Conservation (phyloP, 495 filamentous ascomycete species). For the Xylaria bambusicola region DNA sequence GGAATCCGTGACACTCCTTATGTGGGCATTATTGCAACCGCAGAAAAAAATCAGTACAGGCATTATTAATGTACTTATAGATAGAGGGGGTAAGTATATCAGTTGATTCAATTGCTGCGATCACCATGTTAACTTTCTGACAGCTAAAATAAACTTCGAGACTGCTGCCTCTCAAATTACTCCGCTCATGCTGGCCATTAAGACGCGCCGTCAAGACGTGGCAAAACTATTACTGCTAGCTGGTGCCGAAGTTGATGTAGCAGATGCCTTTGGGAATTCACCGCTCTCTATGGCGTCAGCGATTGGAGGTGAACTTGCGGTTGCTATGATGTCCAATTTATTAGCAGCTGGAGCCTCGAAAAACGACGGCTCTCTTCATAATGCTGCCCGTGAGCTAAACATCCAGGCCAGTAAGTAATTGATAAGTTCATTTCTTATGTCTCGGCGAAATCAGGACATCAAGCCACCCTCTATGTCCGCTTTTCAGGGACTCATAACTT, state of each 20-base stretch:
- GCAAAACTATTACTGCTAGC: slow-evolving; percentile 45
- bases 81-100: slow-evolving; percentile 37
- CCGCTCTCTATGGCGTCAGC: slow-evolving; percentile 50
- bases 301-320: slow-evolving; percentile 49
- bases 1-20: slow-evolving; percentile 45
- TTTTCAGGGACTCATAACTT: neutral
- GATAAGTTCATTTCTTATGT: neutral
- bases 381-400: slow-evolving; percentile 49
- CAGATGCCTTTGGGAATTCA: slow-evolving; percentile 45
- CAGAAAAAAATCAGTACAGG: slow-evolving; percentile 51
- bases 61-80: slow-evolving; percentile 44
- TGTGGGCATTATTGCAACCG: slow-evolving; percentile 51
- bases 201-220: slow-evolving; percentile 43
- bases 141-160: slow-evolving; percentile 51
- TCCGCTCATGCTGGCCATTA: slow-evolving; percentile 51
- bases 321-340: slow-evolving; percentile 46
- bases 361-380: slow-evolving; percentile 54
- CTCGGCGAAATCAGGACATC: too few species aligned
- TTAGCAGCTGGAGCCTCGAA: slow-evolving; percentile 46
- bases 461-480: neutral
- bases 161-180: slow-evolving; percentile 44
- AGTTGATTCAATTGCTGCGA: neutral
- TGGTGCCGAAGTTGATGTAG: slow-evolving; percentile 48
- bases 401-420: slow-evolving; percentile 27
- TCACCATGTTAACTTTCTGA: slow-evolving; percentile 16